Evolutionary conservation across 2,329 filamentous ascomycete genomes (phyloP).

Genomic region (Cadophora malorum): DNA sequence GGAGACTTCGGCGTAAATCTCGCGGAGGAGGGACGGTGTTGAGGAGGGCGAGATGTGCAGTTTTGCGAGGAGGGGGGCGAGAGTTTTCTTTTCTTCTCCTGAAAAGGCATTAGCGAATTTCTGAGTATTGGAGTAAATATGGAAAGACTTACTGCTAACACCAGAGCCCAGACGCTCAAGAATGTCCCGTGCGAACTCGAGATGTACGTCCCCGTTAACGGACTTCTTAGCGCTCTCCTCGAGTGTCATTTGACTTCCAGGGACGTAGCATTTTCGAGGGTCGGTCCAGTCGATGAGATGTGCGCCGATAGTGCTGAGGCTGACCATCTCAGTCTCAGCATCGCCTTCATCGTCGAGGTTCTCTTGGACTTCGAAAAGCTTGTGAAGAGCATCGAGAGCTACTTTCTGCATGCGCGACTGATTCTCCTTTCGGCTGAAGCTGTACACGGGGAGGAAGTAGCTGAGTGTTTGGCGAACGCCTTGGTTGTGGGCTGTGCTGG

Average conservation of each 20-base stretch:
- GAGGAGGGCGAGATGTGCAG: conserved; percentile 77
- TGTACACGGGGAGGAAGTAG: conserved; percentile 95
- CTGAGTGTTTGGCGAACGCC: conserved; percentile 84
- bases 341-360: conserved; percentile 76
- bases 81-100: conserved; percentile 87
- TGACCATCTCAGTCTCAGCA: conserved; percentile 80
- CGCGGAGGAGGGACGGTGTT: conserved; percentile 62
- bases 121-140: too few relatives aligned
- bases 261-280: conserved; percentile 75
- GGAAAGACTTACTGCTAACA: conserved; percentile 65
- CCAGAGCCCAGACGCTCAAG: conserved; percentile 74
- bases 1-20: conserved; percentile 63
- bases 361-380: conserved; percentile 75
- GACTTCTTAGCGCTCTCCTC: conserved; percentile 65
- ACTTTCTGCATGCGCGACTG: conserved; percentile 81
- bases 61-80: conserved; percentile 81
- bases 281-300: conserved; percentile 96
- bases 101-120: too few relatives aligned
- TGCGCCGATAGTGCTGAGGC: conserved; percentile 76
- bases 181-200: conserved; percentile 78
- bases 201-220: conserved; percentile 79
- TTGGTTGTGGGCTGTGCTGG: conserved; percentile 79
- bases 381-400: conserved; percentile 75
- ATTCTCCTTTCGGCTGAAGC: conserved; percentile 82
- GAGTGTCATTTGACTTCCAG: conserved; percentile 50